Conservation (phyloP, 345 rosid genomes). For the Melaleuca quinquenervia region DNA sequence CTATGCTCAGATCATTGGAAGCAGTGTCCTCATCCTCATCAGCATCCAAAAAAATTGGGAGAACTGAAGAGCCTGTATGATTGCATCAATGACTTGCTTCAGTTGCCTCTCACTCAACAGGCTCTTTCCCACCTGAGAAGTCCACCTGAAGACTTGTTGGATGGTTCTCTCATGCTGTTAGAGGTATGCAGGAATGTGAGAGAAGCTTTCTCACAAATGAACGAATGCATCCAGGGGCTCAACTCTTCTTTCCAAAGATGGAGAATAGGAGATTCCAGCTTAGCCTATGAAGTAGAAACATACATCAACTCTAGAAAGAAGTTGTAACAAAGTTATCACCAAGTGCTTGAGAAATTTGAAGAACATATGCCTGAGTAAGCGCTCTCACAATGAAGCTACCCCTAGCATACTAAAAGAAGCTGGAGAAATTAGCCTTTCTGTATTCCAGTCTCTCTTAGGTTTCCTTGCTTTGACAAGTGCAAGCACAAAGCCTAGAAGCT, state of each 20-base stretch:
- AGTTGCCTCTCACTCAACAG: not conserved
- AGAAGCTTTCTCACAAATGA: not conserved
- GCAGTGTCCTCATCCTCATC: not conserved
- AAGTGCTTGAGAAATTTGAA: not conserved
- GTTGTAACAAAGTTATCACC: not conserved
- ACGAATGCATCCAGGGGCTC: not conserved
- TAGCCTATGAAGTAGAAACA: not conserved
- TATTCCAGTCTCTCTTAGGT: constrained; percentile 17
- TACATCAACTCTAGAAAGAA: constrained; percentile 2
- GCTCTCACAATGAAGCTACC: not conserved
- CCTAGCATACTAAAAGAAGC: constrained; percentile 10
- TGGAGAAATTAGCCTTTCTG: constrained; percentile 11
- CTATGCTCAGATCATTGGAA: not conserved
- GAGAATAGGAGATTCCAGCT: not conserved
- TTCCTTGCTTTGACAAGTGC: not conserved
- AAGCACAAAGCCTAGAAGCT: constrained; percentile 1
- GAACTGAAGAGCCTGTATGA: constrained; percentile 3
- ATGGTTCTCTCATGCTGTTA: constrained; percentile 11
- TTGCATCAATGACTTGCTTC: constrained; percentile 7
- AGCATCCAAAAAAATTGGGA: not conserved
- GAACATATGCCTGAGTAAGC: not conserved
- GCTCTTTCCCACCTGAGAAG: not conserved
- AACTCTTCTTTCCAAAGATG: not conserved
- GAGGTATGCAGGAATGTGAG: not conserved
- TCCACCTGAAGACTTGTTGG: not conserved